A percentile compares a stretch with the other conserved stretches of the same genome.
Conservation (phyloP, 202 grass and related monocot genomes). For the Schoenoplectus tabernaemontani region DNA sequence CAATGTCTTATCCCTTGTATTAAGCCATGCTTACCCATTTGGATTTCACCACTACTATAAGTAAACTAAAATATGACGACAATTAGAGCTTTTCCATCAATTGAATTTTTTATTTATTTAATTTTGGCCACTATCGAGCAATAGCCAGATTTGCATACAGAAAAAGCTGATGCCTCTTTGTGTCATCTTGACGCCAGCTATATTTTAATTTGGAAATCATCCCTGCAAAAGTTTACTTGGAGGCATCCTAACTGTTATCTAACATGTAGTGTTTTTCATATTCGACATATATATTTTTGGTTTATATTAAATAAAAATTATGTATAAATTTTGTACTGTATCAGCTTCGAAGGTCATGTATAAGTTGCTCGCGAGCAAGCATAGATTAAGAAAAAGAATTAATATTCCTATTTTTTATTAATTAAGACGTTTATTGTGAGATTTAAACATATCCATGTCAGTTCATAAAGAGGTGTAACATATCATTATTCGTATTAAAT, state of each 20-base stretch:
- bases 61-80: background rate
- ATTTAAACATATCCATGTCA: no score
- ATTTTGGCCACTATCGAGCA: background rate
- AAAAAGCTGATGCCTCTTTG: background rate
- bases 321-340: background rate
- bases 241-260: background rate
- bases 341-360: no score
- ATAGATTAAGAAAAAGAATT: no score
- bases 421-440: no score
- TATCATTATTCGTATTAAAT: no score
- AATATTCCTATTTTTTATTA: no score
- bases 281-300: background rate
- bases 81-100: background rate
- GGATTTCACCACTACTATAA: background rate
- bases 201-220: background rate
- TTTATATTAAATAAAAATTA: background rate
- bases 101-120: background rate
- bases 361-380: no score
- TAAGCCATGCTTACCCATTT: background rate
- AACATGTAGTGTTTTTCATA: background rate
- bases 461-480: no score
- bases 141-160: background rate
- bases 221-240: background rate
- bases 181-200: conserved; percentile 1
- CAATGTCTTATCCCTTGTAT: background rate